phyloP scores from a whole-genome alignment of 2,329 filamentous ascomycete species.

The Aspergillus phoenicis region DNA sequence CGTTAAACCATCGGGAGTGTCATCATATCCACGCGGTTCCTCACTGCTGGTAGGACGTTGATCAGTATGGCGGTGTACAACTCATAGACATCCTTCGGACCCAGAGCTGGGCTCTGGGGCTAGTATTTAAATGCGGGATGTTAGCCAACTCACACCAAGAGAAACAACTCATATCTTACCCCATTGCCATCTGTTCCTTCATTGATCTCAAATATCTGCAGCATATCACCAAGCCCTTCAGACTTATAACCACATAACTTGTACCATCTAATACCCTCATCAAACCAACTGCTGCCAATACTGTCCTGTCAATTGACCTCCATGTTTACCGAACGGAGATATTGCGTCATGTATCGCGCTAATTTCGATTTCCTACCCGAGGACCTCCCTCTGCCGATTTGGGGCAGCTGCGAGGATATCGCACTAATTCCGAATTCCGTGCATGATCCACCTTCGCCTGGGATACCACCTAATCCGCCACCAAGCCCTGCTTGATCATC shows the following conservation, averaged over 20 bases:
- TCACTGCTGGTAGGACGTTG: conserved; percentile 20
- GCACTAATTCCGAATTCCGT: conserved; percentile 15
- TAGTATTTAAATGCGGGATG: conserved; percentile 19
- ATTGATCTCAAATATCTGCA: not conserved
- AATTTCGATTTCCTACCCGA: too few species aligned
- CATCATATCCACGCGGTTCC: conserved; percentile 21
- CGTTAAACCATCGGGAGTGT: conserved; percentile 12
- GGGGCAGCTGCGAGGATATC: conserved; percentile 1
- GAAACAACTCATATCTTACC: not conserved
- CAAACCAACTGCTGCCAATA: not conserved
- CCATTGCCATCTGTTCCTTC: not conserved
- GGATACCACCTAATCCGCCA: conserved; percentile 43
- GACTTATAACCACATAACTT: not conserved
- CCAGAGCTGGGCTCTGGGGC: conserved; percentile 9
- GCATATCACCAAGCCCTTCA: too few species aligned
- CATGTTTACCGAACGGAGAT: not conserved
- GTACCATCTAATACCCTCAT: not conserved
- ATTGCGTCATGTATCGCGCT: too few species aligned
- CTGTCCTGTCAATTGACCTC: not conserved
- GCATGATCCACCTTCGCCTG: conserved; percentile 33
- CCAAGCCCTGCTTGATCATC: conserved; percentile 39
- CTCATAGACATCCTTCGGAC: conserved; percentile 10
- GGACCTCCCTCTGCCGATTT: not conserved
- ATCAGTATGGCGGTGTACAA: conserved; percentile 26
- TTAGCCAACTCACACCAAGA: not conserved